phyloP scores from a whole-genome alignment of 805 yeast species.

The Hanseniaspora vineae region DNA sequence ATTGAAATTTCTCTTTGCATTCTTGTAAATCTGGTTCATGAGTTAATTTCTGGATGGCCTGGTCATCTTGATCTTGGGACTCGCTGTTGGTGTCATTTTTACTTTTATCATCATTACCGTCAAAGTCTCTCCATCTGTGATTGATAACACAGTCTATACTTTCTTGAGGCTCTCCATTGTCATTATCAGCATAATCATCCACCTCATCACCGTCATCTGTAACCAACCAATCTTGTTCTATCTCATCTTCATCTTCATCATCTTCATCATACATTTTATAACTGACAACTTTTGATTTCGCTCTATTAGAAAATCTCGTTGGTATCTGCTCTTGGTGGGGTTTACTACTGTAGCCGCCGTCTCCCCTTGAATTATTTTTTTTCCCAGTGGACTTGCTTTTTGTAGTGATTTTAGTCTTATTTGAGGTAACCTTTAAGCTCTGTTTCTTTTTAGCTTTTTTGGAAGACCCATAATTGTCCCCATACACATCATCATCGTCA shows the following conservation, averaged over 20 bases:
- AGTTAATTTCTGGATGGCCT: constrained; percentile 14
- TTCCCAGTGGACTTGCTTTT: constrained; percentile 6
- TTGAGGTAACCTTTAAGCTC: constrained; percentile 5
- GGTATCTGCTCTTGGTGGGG: constrained; percentile 28
- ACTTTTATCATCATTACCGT: background rate
- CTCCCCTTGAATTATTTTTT: constrained; percentile 14
- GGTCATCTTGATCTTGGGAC: background rate
- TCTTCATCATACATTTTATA: constrained; percentile 37
- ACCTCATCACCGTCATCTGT: constrained; percentile 8
- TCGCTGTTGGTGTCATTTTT: constrained; percentile 22
- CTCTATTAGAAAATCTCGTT: constrained; percentile 67
- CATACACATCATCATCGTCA: constrained; percentile 21
- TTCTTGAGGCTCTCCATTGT: background rate
- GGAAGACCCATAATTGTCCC: constrained; percentile 10
- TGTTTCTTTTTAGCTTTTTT: constrained; percentile 11
- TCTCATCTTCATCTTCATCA: constrained; percentile 19
- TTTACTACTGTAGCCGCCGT: background rate
- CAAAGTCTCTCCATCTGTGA: constrained; percentile 29
- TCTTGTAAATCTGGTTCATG: constrained; percentile 27
- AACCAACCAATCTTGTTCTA: constrained; percentile 10
- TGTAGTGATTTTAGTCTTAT: no score
- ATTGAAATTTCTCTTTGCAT: constrained; percentile 48
- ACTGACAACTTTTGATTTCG: constrained; percentile 42
- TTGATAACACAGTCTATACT: constrained; percentile 40
- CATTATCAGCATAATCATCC: constrained; percentile 3